Evolutionary conservation across 2,329 filamentous ascomycete genomes (phyloP), one percentile per base, ranked within the genome.

Genomic region (Sordariomycetes sp.): DNA sequence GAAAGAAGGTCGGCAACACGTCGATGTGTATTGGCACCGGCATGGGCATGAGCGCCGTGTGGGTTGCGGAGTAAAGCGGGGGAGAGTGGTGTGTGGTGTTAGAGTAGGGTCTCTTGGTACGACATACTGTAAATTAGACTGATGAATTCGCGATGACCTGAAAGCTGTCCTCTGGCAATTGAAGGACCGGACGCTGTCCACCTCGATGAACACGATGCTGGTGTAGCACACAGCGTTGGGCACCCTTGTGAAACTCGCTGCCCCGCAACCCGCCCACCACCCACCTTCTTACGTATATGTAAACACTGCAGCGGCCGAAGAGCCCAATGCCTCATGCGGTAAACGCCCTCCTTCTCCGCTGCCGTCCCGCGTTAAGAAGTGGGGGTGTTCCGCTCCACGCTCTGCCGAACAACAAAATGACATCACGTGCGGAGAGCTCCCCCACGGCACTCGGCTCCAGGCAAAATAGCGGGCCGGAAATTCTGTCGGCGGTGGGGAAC

Each of bases 11-110:
- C 61, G 94, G 94, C 56, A 85, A 96, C 50, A 97, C 90, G 34
- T 93, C 88, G 72, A 97, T 97, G 94, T 99, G 94, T 71, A 77
- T 97, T 55, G 94, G 93, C 56, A 97, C 93, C 2, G 93, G 91
- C 57, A 97, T 97, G 94, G 93, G 93, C 57, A 96, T 97, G 90
- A 92, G 91, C 59, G 90, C 92, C 61, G 87, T 97, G 60, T 97
- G 92, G 91, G 92, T 97, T 64, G 89, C 90, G 3, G 92, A 96
- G 79, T 96, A 90, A 63, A 50, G 20, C 8, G 46, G n/a, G 6
- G 20, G 20, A 22, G 18, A 5, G 12, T 20, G 37, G 5, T 24
- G 55, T 50, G 12, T 24, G 20, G 22, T 24, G 46, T 11, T 24
- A 50, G 46, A 50, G 22, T 50, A 50, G 20, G 46, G 46, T 50